These are phyloP conservation scores for Ogataea angusta DNA, from an alignment of 805 yeast species.

Conservation along the genomic window DNA sequence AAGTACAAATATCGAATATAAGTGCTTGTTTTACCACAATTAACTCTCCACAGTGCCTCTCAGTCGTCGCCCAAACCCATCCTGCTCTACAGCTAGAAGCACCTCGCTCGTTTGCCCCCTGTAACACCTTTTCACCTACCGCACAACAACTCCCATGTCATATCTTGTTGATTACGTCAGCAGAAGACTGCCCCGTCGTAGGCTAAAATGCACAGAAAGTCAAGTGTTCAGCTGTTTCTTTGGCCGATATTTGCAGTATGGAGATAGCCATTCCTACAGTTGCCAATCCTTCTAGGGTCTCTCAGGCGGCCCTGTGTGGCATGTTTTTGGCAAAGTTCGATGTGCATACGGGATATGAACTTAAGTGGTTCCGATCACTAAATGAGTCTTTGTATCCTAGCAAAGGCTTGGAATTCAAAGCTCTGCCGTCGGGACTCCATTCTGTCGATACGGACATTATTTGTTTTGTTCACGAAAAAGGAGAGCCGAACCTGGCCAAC, in stretches of 20 bases:
- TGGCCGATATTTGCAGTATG: background rate
- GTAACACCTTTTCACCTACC: too few relatives aligned
- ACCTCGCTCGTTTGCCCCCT: too few relatives aligned
- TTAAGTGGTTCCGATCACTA: slow-evolving; percentile 40
- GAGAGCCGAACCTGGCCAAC: slow-evolving; percentile 15
- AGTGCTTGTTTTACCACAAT: too few relatives aligned
- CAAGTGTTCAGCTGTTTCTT: background rate
- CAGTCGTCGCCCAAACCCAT: too few relatives aligned
- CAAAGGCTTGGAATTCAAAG: slow-evolving; percentile 53
- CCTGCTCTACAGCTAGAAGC: too few relatives aligned
- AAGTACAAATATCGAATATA: too few relatives aligned
- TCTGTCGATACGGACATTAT: slow-evolving; percentile 48
- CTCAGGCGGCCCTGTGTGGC: slow-evolving; percentile 35
- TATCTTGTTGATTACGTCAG: slow-evolving; percentile 1
- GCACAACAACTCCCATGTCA: too few relatives aligned
- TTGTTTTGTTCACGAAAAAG: slow-evolving; percentile 41
- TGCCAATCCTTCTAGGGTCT: background rate
- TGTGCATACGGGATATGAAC: slow-evolving; percentile 46
- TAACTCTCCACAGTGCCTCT: too few relatives aligned
- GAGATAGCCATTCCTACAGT: background rate
- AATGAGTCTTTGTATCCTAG: slow-evolving; percentile 30
- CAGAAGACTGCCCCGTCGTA: slow-evolving; percentile 4
- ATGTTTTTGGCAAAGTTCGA: slow-evolving; percentile 52
- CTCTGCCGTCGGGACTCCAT: slow-evolving; percentile 71
- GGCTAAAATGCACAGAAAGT: slow-evolving; percentile 3